Base-by-base conservation (phyloP, 805 yeast species). In the Vanderwaltozyma tropicalis region DNA sequence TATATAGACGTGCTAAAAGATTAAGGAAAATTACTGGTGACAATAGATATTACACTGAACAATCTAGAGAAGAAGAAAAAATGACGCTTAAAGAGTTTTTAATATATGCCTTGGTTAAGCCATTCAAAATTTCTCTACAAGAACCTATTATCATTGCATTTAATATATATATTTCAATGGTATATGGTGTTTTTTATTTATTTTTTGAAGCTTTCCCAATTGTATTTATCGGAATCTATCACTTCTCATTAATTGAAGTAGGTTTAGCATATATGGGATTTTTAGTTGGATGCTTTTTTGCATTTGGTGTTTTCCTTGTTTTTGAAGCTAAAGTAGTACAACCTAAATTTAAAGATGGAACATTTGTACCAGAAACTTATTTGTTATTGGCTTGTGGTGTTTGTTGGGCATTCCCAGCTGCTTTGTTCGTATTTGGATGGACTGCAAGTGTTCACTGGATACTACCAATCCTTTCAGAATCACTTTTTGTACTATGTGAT, bases 181-280 rank as follows among this genome's bases (percentile, higher is more conserved):
- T 67, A 5, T 77, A 76, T 52, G 71, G 78, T 21, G 54, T 69
- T 22, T 45, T 72, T 43, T 78, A 74, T 51, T 52, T 74, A 17
- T 76, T 72, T 64, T 73, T 76, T 47, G 82, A 78, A 54, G 76
- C 74, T 5, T 74, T 73, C 57, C 83, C 84, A 9, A 61, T 76
- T 28, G 75, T 72, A 2, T 78, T 69, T 43, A 38, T 43, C 7
- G 70, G 64, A 2, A 48, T 63, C 17, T 63, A 72, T 44, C 50
- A 62, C 24, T 77, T 77, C 54, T 64, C 72, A 5, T 47, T 64
- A 18, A 62, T 74, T 24, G 73, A 69, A 37, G 43, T 55, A 22
- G 77, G 80, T 15, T 55, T 64, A 3, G 55, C 33, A n/a, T 29
- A 9, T 25, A 32, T 72, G 29, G 63, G 73, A 12, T 55, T 70